Percentiles rank a stretch among this genome's conserved stretches.
Evolutionary conservation across 2,329 filamentous ascomycete species (phyloP).

Genomic region (Neofusicoccum cordaticola): DNA sequence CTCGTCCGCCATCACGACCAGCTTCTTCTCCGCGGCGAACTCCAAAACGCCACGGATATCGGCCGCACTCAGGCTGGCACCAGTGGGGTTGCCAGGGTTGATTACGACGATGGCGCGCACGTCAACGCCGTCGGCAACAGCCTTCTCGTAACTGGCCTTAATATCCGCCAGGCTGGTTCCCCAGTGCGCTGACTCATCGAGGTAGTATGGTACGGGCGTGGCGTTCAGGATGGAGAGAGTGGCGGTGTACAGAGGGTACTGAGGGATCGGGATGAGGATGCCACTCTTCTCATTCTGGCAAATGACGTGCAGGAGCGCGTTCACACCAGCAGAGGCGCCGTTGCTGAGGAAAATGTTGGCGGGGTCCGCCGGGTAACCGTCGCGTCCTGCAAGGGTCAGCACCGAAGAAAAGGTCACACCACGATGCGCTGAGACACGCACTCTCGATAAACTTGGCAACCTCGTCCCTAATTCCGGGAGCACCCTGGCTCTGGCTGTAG

Average conservation of each 20-base stretch:
- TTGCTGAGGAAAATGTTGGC: constrained; percentile 85
- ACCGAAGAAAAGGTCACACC: background rate
- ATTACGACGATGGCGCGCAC: constrained; percentile 94
- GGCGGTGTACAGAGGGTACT: constrained; percentile 97
- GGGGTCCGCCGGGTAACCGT: constrained; percentile 80
- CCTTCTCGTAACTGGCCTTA: constrained; percentile 68
- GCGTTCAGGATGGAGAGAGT: constrained; percentile 84
- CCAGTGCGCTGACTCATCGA: constrained; percentile 85
- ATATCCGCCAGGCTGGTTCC: constrained; percentile 82
- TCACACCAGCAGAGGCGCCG: constrained; percentile 91
- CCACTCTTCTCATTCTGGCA: constrained; percentile 74
- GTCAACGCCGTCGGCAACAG: constrained; percentile 73
- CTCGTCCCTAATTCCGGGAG: constrained; percentile 79
- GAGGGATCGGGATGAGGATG: constrained; percentile 90
- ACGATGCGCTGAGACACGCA: constrained; percentile 43
- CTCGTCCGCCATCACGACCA: constrained; percentile 92
- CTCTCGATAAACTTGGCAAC: constrained; percentile 90
- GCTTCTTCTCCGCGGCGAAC: constrained; percentile 77
- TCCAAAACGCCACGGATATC: constrained; percentile 85
- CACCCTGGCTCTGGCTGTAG: constrained; percentile 92
- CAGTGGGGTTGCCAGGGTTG: constrained; percentile 97
- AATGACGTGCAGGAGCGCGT: constrained; percentile 87
- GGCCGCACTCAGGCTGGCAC: constrained; percentile 73
- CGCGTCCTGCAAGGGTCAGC: constrained; percentile 59
- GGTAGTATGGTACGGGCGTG: constrained; percentile 84